Conservation (phyloP, 106 monocot genomes). For the Chionographis japonica region DNA sequence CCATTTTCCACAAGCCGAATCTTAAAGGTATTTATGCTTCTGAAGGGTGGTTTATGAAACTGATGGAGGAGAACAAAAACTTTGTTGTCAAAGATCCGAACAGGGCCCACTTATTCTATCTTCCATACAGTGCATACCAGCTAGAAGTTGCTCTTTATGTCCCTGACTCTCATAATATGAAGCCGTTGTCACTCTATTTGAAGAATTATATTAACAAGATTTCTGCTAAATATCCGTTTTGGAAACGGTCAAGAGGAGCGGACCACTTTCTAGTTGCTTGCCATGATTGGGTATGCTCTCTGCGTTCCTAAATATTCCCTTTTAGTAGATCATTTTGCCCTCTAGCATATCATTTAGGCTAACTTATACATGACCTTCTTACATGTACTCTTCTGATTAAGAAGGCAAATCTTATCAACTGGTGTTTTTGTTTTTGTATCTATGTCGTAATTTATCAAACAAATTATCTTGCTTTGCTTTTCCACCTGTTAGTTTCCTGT, state of each 20-base stretch:
- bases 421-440: too few species aligned
- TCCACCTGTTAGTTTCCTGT: too few species aligned
- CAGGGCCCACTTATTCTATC: constrained; percentile 71
- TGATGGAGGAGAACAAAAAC: constrained; percentile 40
- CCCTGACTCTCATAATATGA: constrained; percentile 39
- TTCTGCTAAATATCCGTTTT: constrained; percentile 59
- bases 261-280: constrained; percentile 86
- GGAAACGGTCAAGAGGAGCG: constrained; percentile 73
- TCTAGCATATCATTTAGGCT: too few species aligned
- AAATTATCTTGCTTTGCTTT: too few species aligned
- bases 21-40: constrained; percentile 75
- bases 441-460: too few species aligned
- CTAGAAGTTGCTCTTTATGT: constrained; percentile 41
- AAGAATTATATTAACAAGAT: constrained; percentile 50
- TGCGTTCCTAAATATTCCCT: not conserved
- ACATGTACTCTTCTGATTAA: too few species aligned
- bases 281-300: constrained; percentile 69
- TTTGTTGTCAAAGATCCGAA: constrained; percentile 46
- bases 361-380: too few species aligned
- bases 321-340: not conserved
- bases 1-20: constrained; percentile 60
- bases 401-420: too few species aligned
- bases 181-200: constrained; percentile 31
- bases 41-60: constrained; percentile 83
- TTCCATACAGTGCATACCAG: constrained; percentile 51